These are phyloP conservation scores for Fonsecaea monophora DNA, from an alignment of 2,329 filamentous ascomycete genomes.

Conservation along the genomic window DNA sequence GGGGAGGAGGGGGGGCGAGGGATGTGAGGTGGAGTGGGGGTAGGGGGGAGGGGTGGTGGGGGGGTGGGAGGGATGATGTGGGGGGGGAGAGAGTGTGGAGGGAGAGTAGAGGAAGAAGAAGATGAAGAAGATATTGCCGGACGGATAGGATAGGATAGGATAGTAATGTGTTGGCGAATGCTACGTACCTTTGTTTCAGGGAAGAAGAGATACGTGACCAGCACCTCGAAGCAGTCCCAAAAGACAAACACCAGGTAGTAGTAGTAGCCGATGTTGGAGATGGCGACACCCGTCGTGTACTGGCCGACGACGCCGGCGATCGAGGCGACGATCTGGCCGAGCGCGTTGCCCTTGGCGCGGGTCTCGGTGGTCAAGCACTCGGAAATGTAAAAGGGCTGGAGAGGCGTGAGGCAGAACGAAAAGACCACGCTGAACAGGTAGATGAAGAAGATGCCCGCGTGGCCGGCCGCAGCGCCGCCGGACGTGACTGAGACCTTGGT, in stretches of 20 bases:
- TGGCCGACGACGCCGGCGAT: neutral
- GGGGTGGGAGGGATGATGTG: no score
- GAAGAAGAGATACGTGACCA: conserved; percentile 4
- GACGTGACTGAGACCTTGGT: conserved; percentile 2
- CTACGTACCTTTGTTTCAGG: conserved; percentile 4
- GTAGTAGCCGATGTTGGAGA: conserved; percentile 8
- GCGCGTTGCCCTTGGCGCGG: conserved; percentile 5
- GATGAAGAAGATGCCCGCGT: conserved; percentile 10
- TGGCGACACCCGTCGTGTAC: conserved; percentile 1
- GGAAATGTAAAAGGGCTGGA: conserved; percentile 3
- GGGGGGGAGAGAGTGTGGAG: no score
- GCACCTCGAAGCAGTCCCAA: conserved; percentile 3
- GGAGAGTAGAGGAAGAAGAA: no score
- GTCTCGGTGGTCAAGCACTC: conserved; percentile 3
- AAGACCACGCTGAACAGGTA: conserved; percentile 8
- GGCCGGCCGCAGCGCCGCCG: neutral
- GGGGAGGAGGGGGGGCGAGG: no score
- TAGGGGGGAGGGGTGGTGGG: no score
- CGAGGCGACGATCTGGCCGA: conserved; percentile 4
- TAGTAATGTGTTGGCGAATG: no score
- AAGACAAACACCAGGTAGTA: conserved; percentile 6
- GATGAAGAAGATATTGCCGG: no score
- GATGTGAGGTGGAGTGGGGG: no score
- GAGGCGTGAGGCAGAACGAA: neutral
- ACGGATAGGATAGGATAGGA: no score